Base-by-base conservation (phyloP, 2,329 filamentous ascomycete species). In the Aspergillus oerlinghausenensis region DNA sequence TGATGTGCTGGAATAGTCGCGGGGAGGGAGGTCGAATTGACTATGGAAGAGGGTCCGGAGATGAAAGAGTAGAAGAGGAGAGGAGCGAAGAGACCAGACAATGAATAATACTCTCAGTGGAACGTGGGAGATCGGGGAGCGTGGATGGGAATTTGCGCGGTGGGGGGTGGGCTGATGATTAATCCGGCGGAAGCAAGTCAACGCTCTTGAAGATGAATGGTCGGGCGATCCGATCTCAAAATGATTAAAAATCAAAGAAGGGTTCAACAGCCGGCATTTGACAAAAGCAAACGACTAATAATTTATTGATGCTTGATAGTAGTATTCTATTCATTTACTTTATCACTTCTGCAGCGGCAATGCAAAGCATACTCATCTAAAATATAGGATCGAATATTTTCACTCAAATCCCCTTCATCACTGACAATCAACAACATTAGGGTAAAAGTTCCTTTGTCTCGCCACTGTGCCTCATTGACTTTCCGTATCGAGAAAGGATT, bases 151-250 rank as follows among this genome's bases (percentile, higher is more conserved):
- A 47, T 47, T 26, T 26, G 43, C 43, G 43, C 43, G 43, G 43
- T 21, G 43, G 43, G 43, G 43, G 26, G 43, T 26, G 25, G 8
- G 10, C 23, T 45, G 43, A 47, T 47, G 43, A 47, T 47, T 47
- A 47, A 47, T 47, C 43, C 47, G 50, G 50, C 57, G 54, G 49
- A 50, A 48, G 43, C 23, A 29, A 50, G 32, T 50, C 54, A 29
- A 48, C 14, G 14, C 29, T 35, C 29, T 35, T 14, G 29, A 35
- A 35, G 29, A 14, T 14, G 32, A 35, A 17, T 35, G 32, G 32
- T 35, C 32, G 14, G 14, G 32, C 32, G 32, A 17, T 38, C 32
- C 32, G 32, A 17, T 38, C 32, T 17, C 14, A 6, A 35, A 6
- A 38, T 38, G 32, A 7, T 32, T 32, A 6, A 17, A 17, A 35